These are phyloP conservation scores for Vachellia collinsii DNA, from an alignment of 306 rosid genomes.

Conservation along the genomic window DNA sequence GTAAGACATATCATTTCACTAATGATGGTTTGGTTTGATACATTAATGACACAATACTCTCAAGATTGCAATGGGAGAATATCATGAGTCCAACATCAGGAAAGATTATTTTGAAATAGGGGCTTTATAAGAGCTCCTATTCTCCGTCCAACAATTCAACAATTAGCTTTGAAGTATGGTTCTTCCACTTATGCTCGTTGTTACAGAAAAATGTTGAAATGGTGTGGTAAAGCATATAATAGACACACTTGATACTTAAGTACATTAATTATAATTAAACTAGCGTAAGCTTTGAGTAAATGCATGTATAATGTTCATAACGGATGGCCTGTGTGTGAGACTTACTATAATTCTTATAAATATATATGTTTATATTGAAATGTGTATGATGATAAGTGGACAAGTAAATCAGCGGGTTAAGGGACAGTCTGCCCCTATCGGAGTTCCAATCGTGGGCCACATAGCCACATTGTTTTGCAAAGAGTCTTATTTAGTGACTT, in stretches of 20 bases:
- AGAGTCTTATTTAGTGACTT: slow-evolving; percentile 48
- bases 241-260: not conserved
- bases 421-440: not conserved
- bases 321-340: too few relatives aligned
- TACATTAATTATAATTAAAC: not conserved
- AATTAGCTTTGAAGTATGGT: too few relatives aligned
- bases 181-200: too few relatives aligned
- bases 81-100: too few relatives aligned
- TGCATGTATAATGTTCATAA: too few relatives aligned
- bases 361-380: not conserved
- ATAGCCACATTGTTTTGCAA: slow-evolving; percentile 39
- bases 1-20: not conserved
- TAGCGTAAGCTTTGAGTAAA: not conserved
- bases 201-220: too few relatives aligned
- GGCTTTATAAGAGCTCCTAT: too few relatives aligned
- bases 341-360: too few relatives aligned
- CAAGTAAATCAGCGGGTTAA: not conserved
- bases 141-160: too few relatives aligned
- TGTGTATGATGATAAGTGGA: not conserved
- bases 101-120: too few relatives aligned
- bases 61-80: not conserved
- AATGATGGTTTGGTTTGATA: not conserved
- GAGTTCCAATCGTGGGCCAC: slow-evolving; percentile 47
- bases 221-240: too few relatives aligned
- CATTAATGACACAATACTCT: not conserved